Percentiles rank a stretch among this genome's conserved stretches.
phyloP scores from a whole-genome alignment of 768 basidiomycete species.

The Boletus coccyginus region DNA sequence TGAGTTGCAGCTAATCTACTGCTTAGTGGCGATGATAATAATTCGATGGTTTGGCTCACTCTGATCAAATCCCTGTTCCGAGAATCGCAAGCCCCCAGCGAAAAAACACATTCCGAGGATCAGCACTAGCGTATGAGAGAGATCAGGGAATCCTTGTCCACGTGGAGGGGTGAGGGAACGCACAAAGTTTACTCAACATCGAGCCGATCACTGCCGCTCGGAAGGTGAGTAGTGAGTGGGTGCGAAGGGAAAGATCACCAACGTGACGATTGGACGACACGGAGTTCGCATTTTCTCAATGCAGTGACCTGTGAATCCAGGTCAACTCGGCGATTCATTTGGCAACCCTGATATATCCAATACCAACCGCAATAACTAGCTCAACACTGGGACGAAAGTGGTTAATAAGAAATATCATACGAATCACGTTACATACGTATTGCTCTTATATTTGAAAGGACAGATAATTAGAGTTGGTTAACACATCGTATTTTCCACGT shows the following conservation, averaged over 20 bases:
- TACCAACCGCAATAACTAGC: constrained; percentile 68
- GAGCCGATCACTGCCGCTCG: constrained; percentile 66
- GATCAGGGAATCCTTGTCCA: constrained; percentile 4
- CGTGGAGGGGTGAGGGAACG: constrained; percentile 19
- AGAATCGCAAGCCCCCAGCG: constrained; percentile 74
- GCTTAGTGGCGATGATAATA: constrained; percentile 1
- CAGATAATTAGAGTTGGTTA: constrained; percentile 1
- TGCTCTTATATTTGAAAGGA: constrained; percentile 45
- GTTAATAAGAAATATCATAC: not conserved
- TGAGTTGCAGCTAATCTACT: constrained; percentile 51
- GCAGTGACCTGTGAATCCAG: constrained; percentile 55
- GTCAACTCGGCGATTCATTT: not conserved
- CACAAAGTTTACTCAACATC: constrained; percentile 75
- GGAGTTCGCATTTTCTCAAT: constrained; percentile 75
- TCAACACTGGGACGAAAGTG: constrained; percentile 42
- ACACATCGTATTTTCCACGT: constrained; percentile 14
- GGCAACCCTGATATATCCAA: not conserved
- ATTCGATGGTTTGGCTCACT: constrained; percentile 43
- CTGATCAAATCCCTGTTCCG: constrained; percentile 74
- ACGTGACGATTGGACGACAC: constrained; percentile 80
- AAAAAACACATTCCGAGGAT: constrained; percentile 92
- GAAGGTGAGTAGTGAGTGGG: constrained; percentile 5
- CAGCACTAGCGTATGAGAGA: constrained; percentile 46
- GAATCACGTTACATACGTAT: constrained; percentile 48
- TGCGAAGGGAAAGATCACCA: constrained; percentile 22